Conservation (phyloP, 139 green algal species). For the Gonium pectorale region DNA sequence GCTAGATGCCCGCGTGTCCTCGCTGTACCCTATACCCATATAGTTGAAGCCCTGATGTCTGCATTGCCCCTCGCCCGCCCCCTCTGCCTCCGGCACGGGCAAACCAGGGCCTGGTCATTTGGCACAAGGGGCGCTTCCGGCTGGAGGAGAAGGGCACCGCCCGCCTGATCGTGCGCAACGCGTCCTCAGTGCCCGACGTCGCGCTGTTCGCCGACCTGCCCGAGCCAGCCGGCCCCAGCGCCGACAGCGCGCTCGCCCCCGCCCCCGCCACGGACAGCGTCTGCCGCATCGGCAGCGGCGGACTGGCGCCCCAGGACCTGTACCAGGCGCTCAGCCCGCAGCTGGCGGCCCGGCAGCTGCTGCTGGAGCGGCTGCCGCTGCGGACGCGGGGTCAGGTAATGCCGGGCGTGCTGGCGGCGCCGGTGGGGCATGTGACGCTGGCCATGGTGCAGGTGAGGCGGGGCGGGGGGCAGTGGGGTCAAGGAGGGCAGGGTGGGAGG, state of each 20-base stretch:
- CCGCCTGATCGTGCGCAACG: background rate
- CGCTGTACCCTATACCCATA: too few species aligned
- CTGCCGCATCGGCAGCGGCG: background rate
- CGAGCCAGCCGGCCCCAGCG: background rate
- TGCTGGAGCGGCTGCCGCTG: constrained; percentile 27
- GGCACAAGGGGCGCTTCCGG: constrained; percentile 38
- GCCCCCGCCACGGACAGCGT: background rate
- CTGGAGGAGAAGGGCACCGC: background rate
- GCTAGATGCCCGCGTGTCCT: too few species aligned
- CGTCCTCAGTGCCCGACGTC: too few species aligned
- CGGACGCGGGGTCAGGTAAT: constrained; percentile 7
- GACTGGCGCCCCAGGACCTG: background rate
- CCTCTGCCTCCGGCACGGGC: too few species aligned
- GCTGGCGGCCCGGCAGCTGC: constrained; percentile 27
- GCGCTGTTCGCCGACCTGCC: too few species aligned
- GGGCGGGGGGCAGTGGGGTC: too few species aligned
- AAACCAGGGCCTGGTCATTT: constrained; percentile 21
- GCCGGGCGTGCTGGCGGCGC: constrained; percentile 40
- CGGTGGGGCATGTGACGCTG: constrained; percentile 1
- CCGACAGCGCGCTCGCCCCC: background rate
- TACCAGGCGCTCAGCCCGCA: constrained; percentile 19
- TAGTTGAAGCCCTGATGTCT: too few species aligned
- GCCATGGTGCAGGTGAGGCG: constrained; percentile 29
- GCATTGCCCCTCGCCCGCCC: too few species aligned
- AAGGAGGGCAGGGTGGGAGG: too few species aligned